These are phyloP conservation scores for Drosera spatulata DNA, from an alignment of 179 eudicot genomes.

Conservation along the genomic window DNA sequence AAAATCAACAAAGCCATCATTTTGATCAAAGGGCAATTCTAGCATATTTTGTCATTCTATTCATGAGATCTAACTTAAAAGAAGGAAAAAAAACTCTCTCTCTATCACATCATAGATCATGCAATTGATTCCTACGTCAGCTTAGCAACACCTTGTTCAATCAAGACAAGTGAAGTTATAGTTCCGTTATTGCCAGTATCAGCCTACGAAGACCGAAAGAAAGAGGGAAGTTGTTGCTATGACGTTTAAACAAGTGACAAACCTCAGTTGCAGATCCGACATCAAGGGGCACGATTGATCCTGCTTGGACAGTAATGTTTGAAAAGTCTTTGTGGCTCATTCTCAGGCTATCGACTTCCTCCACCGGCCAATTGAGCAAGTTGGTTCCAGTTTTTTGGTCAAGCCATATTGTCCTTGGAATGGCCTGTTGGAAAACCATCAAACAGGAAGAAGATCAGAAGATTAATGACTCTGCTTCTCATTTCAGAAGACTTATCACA, in stretches of 20 bases:
- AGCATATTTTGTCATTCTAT: no score
- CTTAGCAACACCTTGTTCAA: no score
- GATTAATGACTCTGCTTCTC: not conserved
- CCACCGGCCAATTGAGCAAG: slow-evolving; percentile 74
- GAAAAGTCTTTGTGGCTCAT: slow-evolving; percentile 19
- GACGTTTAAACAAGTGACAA: not conserved
- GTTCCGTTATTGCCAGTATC: no score
- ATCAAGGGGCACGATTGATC: slow-evolving; percentile 45
- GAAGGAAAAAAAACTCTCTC: no score
- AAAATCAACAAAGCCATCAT: no score
- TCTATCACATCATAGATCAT: no score
- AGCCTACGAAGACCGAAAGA: no score
- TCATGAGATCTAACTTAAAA: no score
- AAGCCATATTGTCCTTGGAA: slow-evolving; percentile 52
- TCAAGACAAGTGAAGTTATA: no score
- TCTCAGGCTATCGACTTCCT: slow-evolving; percentile 58
- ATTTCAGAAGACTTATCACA: not conserved
- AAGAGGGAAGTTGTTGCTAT: no score
- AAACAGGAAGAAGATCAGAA: not conserved
- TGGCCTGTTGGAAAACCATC: slow-evolving; percentile 14
- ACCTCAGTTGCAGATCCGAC: not conserved
- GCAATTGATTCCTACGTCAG: no score
- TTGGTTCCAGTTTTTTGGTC: slow-evolving; percentile 57
- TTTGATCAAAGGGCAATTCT: no score
- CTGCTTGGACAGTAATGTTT: slow-evolving; percentile 27